Base-by-base conservation (phyloP, 805 yeast genomes). In the Kazachstania kunashirensis region DNA sequence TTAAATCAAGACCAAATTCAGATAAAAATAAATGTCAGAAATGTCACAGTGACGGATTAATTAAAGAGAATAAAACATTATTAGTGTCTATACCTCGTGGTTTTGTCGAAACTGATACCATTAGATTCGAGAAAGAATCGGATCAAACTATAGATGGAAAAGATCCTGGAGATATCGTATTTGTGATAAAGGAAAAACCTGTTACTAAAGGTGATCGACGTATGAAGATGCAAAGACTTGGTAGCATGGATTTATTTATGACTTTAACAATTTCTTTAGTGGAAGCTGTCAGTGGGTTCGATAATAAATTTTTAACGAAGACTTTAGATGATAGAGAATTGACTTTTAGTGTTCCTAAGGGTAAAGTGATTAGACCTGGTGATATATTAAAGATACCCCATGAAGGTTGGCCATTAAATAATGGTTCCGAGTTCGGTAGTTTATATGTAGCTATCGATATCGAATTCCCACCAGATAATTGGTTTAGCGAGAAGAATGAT, bases 281-380 rank as follows among this genome's bases (percentile, higher is more conserved):
- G 11, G 97, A 89, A 46, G 79, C 96, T 0, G 65, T 89, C n/a
- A 72, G 84, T 41, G 97, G 97, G 2, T 80, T 88, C 49, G 62
- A 71, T 24, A 65, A 77, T 19, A 70, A 73, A 35, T 69, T 72
- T 10, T 65, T 85, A 2, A 62, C 81, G 8, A 73, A 72, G 45
- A 92, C 84, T 44, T 67, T 88, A 38, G 97, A 92, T 58, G 88
- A 80, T 13, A 73, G 96, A 43, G 72, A 76, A 25, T 57, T 86
- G 11, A 70, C 70, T 36, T 54, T 88, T 11, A 63, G 74, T 0
- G 71, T 79, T 0, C 86, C 88, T 1, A 62, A 69, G 4, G 96
- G 96, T 1, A 80, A 79, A 57, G 95, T 89, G 5, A 51, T 86
- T 6, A 70, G 79, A 49, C 95, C 95, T 0, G 79, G 81, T 7